Evolutionary conservation across 2,329 filamentous ascomycete species (phyloP).

Genomic region (Fusarium luffae): DNA sequence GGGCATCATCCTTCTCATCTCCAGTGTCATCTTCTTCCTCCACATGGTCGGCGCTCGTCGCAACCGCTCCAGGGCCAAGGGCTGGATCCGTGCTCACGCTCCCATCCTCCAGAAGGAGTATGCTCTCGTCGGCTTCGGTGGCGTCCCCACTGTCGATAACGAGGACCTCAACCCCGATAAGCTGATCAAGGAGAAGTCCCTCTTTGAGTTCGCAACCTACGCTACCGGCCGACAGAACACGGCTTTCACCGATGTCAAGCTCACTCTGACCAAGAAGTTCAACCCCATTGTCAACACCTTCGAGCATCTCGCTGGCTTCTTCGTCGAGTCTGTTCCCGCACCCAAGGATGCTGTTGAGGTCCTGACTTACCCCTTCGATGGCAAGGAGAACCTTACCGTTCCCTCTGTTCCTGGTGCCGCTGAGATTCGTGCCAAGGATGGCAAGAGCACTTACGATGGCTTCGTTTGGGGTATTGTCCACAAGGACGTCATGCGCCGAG

Average conservation of each 20-base stretch:
- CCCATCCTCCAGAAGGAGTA: constrained; percentile 83
- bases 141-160: constrained; percentile 62
- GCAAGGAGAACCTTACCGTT: constrained; percentile 83
- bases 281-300: constrained; percentile 74
- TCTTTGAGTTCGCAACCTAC: constrained; percentile 88
- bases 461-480: constrained; percentile 97
- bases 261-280: constrained; percentile 85
- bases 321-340: constrained; percentile 79
- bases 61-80: constrained; percentile 83
- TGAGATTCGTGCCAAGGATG: constrained; percentile 64
- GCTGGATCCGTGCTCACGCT: constrained; percentile 82
- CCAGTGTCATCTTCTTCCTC: constrained; percentile 78
- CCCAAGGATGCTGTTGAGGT: constrained; percentile 81
- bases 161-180: constrained; percentile 51
- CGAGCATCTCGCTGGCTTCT: constrained; percentile 77
- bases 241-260: constrained; percentile 87
- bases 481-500: constrained; percentile 90
- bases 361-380: constrained; percentile 88
- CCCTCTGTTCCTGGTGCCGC: constrained; percentile 70
- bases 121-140: constrained; percentile 83
- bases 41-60: constrained; percentile 83
- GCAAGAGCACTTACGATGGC: constrained; percentile 80
- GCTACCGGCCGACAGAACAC: constrained; percentile 92
- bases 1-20: constrained; percentile 80
- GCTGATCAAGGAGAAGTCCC: constrained; percentile 84